Evolutionary conservation across 768 basidiomycete species (phyloP), one percentile per base, ranked within the genome.

Genomic region (Boletus coccyginus): DNA sequence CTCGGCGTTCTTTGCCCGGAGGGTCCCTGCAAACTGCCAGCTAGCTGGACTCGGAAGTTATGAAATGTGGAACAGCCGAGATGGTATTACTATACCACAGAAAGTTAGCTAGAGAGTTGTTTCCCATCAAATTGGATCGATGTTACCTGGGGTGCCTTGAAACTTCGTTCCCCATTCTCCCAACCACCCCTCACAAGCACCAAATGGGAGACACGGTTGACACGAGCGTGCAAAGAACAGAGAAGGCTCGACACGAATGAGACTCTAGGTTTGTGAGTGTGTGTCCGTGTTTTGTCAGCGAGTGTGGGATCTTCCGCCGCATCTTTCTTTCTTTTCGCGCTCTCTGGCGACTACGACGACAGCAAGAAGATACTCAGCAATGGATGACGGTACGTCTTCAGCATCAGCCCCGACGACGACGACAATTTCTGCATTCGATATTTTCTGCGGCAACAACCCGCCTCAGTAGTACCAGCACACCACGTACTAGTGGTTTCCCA

Each of bases 321-420:
- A 0, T 42, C 27, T 38, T 63, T 51, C 33, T 7, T 46, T 44
- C 24, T 49, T 32, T 55, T 44, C 14, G 24, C 44, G 24, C 36
- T 56, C 50, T 21, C 33, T 48, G 41, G 56, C 60, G 38, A 50
- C 62, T 50, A 27, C 62, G 50, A 53, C 58, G 49, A 50, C 69
- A 57, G 33, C 71, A 66, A 65, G 27, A 71, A 68, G 57, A 53
- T 51, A 63, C 47, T 62, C 77, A 77, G 72, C 70, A 66, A 79
- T 79, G 78, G 78, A 79, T 80, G 79, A 88, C 85, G 87, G 87
- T 88, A 88, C 87, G 87, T 88, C 77, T 71, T 80, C 87, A 87
- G 79, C 86, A 86, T 86, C 84, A 81, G 77, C 84, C 76, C 78
- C 86, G 78, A 75, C 85, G 73, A 76, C 85, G 70, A 72, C 74